Percentiles rank a stretch among this genome's conserved stretches.
Evolutionary conservation across 1,284 basidiomycete species (phyloP).

Genomic region (Pseudozyma flocculosa): DNA sequence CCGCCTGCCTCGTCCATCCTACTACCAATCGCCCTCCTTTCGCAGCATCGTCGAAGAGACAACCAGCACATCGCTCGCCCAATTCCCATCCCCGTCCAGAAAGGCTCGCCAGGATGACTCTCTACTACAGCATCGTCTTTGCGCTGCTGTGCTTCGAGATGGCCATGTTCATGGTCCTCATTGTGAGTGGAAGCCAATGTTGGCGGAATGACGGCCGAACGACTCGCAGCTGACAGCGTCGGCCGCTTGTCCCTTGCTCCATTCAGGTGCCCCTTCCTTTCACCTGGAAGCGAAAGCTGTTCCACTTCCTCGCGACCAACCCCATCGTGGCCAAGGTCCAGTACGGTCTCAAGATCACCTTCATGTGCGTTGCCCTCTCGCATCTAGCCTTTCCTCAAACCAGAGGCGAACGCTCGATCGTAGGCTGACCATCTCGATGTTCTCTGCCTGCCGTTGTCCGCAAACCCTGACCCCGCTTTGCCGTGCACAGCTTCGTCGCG

Average conservation of each 20-base stretch:
- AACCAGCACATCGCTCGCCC: no score
- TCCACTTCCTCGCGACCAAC: conserved; percentile 69
- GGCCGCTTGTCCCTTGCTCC: not conserved
- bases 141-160: conserved; percentile 55
- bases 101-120: conserved; percentile 45
- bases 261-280: conserved; percentile 71
- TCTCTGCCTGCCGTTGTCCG: not conserved
- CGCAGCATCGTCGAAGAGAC: no score
- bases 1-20: no score
- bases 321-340: conserved; percentile 61
- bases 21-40: no score
- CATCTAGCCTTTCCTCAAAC: no score
- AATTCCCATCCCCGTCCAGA: no score
- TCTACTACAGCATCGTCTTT: conserved; percentile 57
- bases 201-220: no score
- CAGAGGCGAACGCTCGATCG: no score
- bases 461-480: not conserved
- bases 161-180: conserved; percentile 55
- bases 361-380: conserved; percentile 80
- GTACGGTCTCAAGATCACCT: conserved; percentile 81
- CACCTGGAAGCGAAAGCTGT: conserved; percentile 70
- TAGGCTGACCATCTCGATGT: no score
- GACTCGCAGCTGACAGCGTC: no score
- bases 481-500: conserved; percentile 71
- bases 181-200: conserved; percentile 31